A percentile compares a stretch with the other conserved stretches of the same genome.
Conservation (phyloP, 768 basidiomycete genomes). For the Calocera cornea region DNA sequence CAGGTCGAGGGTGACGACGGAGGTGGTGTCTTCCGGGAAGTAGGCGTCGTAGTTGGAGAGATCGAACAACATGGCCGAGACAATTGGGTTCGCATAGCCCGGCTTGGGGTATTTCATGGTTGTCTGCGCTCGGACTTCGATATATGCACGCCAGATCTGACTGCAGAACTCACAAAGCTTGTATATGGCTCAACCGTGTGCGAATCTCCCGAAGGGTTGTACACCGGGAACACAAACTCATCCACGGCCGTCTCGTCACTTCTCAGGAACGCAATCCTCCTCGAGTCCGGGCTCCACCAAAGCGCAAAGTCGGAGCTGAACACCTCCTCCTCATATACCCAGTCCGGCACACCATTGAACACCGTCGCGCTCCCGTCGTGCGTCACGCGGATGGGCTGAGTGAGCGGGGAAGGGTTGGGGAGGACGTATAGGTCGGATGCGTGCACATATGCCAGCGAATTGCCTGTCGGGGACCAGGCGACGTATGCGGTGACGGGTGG, state of each 20-base stretch:
- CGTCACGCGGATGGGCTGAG: constrained; percentile 60
- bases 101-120: constrained; percentile 80
- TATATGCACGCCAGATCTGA: neutral
- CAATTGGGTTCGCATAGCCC: constrained; percentile 78
- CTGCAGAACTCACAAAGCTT: constrained; percentile 21
- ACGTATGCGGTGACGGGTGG: constrained; percentile 69
- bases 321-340: constrained; percentile 96
- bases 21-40: constrained; percentile 13
- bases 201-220: constrained; percentile 68
- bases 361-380: constrained; percentile 64
- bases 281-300: constrained; percentile 77
- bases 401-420: constrained; percentile 40
- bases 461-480: constrained; percentile 70
- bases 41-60: constrained; percentile 38
- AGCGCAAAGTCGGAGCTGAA: constrained; percentile 57
- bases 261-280: constrained; percentile 61
- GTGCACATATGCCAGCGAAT: constrained; percentile 75
- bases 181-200: constrained; percentile 69
- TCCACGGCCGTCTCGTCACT: constrained; percentile 83
- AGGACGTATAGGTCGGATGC: constrained; percentile 83
- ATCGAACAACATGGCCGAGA: constrained; percentile 72
- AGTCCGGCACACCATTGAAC: constrained; percentile 92
- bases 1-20: neutral
- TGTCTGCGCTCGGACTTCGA: constrained; percentile 7
- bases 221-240: constrained; percentile 78